phyloP scores from a whole-genome alignment of 176 grass and related monocot species.

The Saccharum spontaneum region DNA sequence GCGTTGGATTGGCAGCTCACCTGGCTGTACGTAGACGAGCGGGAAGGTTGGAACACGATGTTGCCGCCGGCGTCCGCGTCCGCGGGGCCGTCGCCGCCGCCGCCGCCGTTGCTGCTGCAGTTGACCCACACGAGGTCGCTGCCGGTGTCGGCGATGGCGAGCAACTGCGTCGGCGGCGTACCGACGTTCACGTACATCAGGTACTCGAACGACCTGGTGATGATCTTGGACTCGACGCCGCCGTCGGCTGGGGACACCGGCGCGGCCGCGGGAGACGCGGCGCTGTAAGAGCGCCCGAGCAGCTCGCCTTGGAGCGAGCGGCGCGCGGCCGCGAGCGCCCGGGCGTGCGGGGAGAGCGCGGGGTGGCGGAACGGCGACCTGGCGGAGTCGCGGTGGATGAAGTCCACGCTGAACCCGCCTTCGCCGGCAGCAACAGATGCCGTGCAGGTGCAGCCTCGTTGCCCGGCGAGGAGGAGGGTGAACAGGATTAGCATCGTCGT shows the following conservation, averaged over 20 bases:
- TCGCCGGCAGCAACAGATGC: neutral
- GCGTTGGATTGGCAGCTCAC: constrained; percentile 25
- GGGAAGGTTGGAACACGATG: constrained; percentile 24
- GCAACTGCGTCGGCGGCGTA: constrained; percentile 35
- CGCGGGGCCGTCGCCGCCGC: neutral
- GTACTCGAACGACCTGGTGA: constrained; percentile 45
- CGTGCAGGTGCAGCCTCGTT: neutral
- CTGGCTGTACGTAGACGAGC: constrained; percentile 39
- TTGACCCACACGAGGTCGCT: constrained; percentile 65
- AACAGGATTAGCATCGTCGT: constrained; percentile 10
- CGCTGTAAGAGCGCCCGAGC: neutral
- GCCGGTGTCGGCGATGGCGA: constrained; percentile 60
- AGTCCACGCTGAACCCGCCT: constrained; percentile 51
- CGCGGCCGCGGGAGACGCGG: neutral
- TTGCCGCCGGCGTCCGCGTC: neutral
- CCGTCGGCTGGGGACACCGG: neutral
- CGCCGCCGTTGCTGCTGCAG: constrained; percentile 11
- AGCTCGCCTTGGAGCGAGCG: constrained; percentile 34
- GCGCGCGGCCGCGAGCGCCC: constrained; percentile 29
- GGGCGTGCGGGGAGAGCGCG: constrained; percentile 14
- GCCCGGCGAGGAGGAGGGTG: neutral
- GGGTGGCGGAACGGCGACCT: constrained; percentile 57
- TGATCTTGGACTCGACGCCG: constrained; percentile 35
- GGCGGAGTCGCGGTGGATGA: constrained; percentile 63
- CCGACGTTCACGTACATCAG: constrained; percentile 46